Percentiles rank a stretch among this genome's conserved stretches.
These are phyloP conservation scores for Fremontodendron californicum DNA, from an alignment of 345 rosid species.

Conservation along the genomic window DNA sequence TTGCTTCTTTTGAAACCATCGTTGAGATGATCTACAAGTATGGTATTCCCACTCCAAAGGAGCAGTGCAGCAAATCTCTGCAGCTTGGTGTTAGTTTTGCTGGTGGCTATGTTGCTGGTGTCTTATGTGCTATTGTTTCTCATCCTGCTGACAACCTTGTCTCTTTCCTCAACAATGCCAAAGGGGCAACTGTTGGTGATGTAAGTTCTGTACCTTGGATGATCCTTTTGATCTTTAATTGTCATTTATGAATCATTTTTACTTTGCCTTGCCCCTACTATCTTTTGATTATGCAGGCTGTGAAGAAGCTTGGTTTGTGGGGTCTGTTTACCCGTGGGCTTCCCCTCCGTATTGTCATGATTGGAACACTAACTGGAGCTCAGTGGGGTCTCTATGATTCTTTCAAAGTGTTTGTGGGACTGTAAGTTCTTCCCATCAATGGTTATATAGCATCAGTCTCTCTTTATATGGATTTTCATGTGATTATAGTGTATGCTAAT, in stretches of 20 bases:
- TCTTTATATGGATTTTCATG: background rate
- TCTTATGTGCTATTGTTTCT: background rate
- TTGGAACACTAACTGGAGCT: conserved; percentile 94
- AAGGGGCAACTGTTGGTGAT: conserved; percentile 95
- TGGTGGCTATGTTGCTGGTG: conserved; percentile 58
- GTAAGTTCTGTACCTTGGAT: conserved; percentile 37
- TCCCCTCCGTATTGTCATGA: conserved; percentile 97
- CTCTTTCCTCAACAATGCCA: conserved; percentile 96
- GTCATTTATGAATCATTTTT: background rate
- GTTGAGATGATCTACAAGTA: conserved; percentile 87
- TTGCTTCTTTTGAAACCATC: conserved; percentile 90
- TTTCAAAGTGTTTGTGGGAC: conserved; percentile 94
- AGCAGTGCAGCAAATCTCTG: conserved; percentile 72
- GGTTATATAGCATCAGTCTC: background rate
- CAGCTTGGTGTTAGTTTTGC: conserved; percentile 95
- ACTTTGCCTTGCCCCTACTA: background rate
- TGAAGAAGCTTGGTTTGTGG: conserved; percentile 83
- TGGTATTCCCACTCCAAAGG: conserved; percentile 77
- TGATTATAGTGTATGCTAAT: background rate
- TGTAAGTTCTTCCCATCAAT: conserved; percentile 49
- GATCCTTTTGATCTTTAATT: background rate
- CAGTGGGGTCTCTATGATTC: conserved; percentile 98
- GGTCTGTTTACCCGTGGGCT: conserved; percentile 96
- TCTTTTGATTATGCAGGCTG: conserved; percentile 54
- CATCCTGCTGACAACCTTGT: conserved; percentile 90